phyloP scores from a whole-genome alignment of 495 filamentous ascomycete species.

The Penicillium silybi region DNA sequence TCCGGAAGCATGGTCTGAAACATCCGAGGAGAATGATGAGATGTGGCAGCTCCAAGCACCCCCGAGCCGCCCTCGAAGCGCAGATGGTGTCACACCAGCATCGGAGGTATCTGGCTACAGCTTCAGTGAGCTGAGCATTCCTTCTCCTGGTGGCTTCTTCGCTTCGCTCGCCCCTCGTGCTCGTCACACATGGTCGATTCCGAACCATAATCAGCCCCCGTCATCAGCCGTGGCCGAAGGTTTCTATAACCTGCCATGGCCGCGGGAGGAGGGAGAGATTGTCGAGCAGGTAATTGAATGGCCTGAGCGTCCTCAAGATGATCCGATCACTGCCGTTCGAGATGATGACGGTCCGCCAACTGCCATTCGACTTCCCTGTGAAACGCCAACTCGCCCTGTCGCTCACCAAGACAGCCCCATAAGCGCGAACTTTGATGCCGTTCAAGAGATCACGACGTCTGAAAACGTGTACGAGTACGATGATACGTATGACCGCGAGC shows the following conservation, averaged over 20 bases:
- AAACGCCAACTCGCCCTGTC: slow-evolving; percentile 18
- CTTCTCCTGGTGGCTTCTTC: slow-evolving; percentile 89
- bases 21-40: slow-evolving; percentile 46
- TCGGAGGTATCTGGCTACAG: slow-evolving; percentile 50
- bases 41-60: slow-evolving; percentile 41
- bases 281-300: slow-evolving; percentile 68
- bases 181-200: slow-evolving; percentile 70
- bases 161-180: slow-evolving; percentile 68
- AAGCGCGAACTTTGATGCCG: slow-evolving; percentile 27
- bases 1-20: slow-evolving; percentile 41
- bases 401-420: slow-evolving; percentile 26
- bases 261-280: slow-evolving; percentile 41
- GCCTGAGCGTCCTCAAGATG: slow-evolving; percentile 42
- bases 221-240: slow-evolving; percentile 76
- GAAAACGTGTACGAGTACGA: slow-evolving; percentile 60
- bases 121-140: slow-evolving; percentile 72
- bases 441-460: slow-evolving; percentile 35
- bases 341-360: slow-evolving; percentile 63
- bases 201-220: slow-evolving; percentile 48
- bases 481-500: slow-evolving; percentile 61
- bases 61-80: slow-evolving; percentile 31
- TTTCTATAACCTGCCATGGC: slow-evolving; percentile 82
- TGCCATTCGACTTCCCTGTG: slow-evolving; percentile 43
- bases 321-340: slow-evolving; percentile 41
- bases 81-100: slow-evolving; percentile 44